Percentiles rank a stretch among this genome's conserved stretches.
phyloP scores from a whole-genome alignment of 2,329 filamentous ascomycete genomes.

The Raffaelea ambrosiae region DNA sequence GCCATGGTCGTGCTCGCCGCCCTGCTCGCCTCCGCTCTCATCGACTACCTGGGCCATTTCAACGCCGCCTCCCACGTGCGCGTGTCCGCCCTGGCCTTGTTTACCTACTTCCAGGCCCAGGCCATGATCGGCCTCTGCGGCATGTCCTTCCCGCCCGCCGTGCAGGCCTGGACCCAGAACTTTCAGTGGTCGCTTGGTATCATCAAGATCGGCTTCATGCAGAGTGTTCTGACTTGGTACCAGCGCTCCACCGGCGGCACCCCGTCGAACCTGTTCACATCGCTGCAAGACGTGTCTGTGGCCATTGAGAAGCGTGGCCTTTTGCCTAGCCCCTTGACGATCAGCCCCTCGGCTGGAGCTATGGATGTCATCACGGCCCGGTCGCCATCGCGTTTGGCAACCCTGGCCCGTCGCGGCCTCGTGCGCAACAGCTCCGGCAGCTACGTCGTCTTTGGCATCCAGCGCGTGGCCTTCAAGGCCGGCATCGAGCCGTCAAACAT shows the following conservation, averaged over 20 bases:
- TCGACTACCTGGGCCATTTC: conserved; percentile 72
- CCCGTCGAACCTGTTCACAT: conserved; percentile 63
- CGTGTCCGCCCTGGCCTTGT: conserved; percentile 72
- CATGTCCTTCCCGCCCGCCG: conserved; percentile 69
- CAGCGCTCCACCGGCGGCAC: conserved; percentile 74
- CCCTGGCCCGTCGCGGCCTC: conserved; percentile 43
- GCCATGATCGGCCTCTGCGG: conserved; percentile 72
- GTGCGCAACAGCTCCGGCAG: conserved; percentile 29
- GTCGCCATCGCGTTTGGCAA: conserved; percentile 17
- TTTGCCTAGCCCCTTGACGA: conserved; percentile 19
- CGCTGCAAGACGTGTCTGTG: conserved; percentile 60
- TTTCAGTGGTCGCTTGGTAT: conserved; percentile 91
- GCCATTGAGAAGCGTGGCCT: conserved; percentile 52
- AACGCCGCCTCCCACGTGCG: conserved; percentile 83
- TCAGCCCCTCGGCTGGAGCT: conserved; percentile 15
- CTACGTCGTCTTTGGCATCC: conserved; percentile 59
- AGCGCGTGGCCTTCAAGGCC: conserved; percentile 69
- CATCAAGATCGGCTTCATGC: conserved; percentile 68
- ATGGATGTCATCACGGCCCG: too few relatives aligned
- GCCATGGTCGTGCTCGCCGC: conserved; percentile 66
- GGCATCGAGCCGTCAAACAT: conserved; percentile 73
- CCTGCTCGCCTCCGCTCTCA: conserved; percentile 67
- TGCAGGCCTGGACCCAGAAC: conserved; percentile 79
- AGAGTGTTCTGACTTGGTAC: conserved; percentile 80
- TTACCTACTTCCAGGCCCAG: conserved; percentile 79